phyloP scores from a whole-genome alignment of 148 eudicot species.

The Rhododendron griersonianum region DNA sequence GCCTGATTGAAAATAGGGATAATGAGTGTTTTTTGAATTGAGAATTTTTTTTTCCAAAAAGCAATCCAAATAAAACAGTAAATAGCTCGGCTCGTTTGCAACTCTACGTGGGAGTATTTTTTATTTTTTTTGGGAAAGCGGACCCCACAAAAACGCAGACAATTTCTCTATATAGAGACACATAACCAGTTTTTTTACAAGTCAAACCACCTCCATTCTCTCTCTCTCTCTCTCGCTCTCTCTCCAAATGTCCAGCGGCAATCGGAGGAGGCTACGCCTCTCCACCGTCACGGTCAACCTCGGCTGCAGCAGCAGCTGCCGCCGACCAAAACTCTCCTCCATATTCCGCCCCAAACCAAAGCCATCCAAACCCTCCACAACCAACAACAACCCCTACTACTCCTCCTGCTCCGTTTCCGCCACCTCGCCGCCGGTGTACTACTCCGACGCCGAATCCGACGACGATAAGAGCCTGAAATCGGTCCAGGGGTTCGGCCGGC shows the following conservation, averaged over 20 bases:
- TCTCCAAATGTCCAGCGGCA: conserved; percentile 31
- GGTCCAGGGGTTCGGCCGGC: conserved; percentile 48
- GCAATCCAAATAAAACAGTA: no score
- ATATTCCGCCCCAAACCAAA: conserved; percentile 43
- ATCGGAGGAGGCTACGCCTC: conserved; percentile 22
- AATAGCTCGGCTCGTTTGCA: no score
- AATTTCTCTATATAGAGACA: neutral
- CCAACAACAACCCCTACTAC: conserved; percentile 6
- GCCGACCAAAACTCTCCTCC: conserved; percentile 38
- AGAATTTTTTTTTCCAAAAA: no score
- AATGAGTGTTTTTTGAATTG: no score
- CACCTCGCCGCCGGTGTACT: conserved; percentile 20
- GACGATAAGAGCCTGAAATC: conserved; percentile 22
- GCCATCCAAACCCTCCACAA: conserved; percentile 12
- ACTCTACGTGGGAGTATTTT: no score
- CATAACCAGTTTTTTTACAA: neutral
- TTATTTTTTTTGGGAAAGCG: no score
- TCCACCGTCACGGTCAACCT: conserved; percentile 35
- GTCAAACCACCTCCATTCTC: neutral
- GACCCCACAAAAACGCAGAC: no score
- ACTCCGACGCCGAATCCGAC: conserved; percentile 29
- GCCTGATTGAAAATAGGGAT: fast-evolving
- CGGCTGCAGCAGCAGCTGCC: conserved; percentile 42
- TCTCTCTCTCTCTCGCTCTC: conserved; percentile 11
- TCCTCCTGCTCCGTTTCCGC: conserved; percentile 13